These are phyloP conservation scores for Vinca minor DNA, from an alignment of 257 asterid genomes.

Conservation along the genomic window DNA sequence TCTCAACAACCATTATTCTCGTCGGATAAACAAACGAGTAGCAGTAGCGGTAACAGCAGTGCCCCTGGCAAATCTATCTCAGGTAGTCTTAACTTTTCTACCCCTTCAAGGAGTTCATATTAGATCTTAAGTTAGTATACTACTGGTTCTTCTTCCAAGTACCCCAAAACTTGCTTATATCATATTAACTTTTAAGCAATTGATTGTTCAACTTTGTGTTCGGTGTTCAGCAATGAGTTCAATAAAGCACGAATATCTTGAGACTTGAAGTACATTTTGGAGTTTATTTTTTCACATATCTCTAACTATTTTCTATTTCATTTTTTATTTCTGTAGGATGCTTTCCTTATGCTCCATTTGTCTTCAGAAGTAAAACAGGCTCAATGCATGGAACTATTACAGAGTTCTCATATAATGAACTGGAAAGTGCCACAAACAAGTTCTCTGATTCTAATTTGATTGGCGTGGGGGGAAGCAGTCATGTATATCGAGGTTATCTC, in stretches of 20 bases:
- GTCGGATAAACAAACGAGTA: conserved; percentile 58
- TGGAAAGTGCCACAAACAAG: conserved; percentile 67
- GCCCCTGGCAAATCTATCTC: conserved; percentile 29
- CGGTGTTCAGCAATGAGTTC: background rate
- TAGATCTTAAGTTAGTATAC: background rate
- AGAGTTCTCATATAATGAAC: conserved; percentile 65
- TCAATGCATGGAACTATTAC: conserved; percentile 50
- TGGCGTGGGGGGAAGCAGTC: conserved; percentile 94
- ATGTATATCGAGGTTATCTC: conserved; percentile 71
- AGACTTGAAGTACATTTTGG: conserved; percentile 7
- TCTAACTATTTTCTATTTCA: background rate
- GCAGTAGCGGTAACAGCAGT: conserved; percentile 47
- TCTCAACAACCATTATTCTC: conserved; percentile 44
- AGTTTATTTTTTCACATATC: background rate
- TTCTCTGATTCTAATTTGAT: conserved; percentile 68
- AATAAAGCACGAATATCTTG: background rate
- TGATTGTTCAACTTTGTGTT: background rate
- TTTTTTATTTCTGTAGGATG: conserved; percentile 51
- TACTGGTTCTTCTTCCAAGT: background rate
- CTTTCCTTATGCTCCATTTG: conserved; percentile 45
- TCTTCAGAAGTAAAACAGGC: conserved; percentile 42
- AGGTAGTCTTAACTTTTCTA: conserved; percentile 30
- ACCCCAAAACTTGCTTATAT: background rate
- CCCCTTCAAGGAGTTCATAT: background rate
- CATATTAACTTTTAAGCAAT: background rate